Percentiles rank a stretch among this genome's conserved stretches.
These are phyloP conservation scores for Quercus cerris DNA, from an alignment of 306 rosid species.

Conservation along the genomic window DNA sequence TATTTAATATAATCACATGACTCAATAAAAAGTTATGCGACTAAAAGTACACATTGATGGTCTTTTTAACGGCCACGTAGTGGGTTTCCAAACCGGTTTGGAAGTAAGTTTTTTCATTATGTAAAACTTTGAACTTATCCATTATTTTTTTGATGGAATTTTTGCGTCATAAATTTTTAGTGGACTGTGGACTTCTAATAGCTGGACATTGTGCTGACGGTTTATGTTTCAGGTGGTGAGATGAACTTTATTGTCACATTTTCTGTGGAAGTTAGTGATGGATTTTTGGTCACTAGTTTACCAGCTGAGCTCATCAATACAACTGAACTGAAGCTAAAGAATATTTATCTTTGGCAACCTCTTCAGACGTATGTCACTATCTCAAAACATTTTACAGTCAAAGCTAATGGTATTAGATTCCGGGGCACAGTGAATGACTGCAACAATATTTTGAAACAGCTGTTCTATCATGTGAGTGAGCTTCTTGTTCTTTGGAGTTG, in stretches of 20 bases:
- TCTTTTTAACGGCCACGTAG: too few species aligned
- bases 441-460: slow-evolving; percentile 62
- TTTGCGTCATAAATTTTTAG: slow-evolving; percentile 2
- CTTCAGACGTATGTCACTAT: slow-evolving; percentile 82
- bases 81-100: background rate
- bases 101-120: background rate
- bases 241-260: slow-evolving; percentile 46
- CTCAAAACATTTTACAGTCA: slow-evolving; percentile 69
- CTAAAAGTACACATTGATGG: too few species aligned
- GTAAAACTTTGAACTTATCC: background rate
- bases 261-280: slow-evolving; percentile 77
- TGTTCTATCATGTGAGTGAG: slow-evolving; percentile 46
- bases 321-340: slow-evolving; percentile 58
- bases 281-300: slow-evolving; percentile 56
- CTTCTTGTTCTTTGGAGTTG: slow-evolving; percentile 6
- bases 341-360: slow-evolving; percentile 65
- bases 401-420: slow-evolving; percentile 75
- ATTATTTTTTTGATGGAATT: background rate
- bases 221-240: slow-evolving; percentile 43
- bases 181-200: slow-evolving; percentile 1
- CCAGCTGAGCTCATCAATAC: slow-evolving; percentile 66
- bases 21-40: too few species aligned
- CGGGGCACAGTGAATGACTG: slow-evolving; percentile 67
- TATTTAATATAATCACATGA: too few species aligned
- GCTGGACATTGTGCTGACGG: slow-evolving; percentile 21